Conservation (phyloP, 2,329 filamentous ascomycete species). For the Verticillium isaacii region DNA sequence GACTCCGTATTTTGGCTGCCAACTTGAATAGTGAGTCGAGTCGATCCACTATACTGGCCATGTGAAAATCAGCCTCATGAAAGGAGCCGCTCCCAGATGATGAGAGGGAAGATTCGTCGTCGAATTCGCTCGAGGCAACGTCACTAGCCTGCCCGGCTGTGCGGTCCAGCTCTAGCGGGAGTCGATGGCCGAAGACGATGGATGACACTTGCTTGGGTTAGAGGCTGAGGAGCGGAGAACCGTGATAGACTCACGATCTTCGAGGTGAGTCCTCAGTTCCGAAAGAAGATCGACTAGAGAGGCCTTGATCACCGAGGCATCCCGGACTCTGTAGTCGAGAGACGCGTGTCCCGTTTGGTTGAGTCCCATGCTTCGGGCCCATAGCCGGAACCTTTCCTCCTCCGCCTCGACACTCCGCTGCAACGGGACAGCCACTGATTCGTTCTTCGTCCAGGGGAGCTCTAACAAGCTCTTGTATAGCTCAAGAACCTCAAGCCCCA, state of each 20-base stretch:
- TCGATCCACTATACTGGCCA: not conserved
- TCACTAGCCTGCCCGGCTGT: not conserved
- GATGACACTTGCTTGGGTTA: not conserved
- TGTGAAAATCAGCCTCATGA: conserved; percentile 2
- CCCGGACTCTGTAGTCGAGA: conserved; percentile 14
- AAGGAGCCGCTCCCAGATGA: not conserved
- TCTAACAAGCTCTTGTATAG: not conserved
- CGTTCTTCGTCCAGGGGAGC: not conserved
- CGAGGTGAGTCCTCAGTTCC: conserved; percentile 4
- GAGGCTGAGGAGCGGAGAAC: not conserved
- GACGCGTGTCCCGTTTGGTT: conserved; percentile 13
- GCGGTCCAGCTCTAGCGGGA: conserved; percentile 2
- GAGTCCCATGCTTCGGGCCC: conserved; percentile 12
- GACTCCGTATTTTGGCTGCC: conserved; percentile 10
- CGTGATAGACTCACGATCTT: not conserved
- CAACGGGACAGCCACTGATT: not conserved
- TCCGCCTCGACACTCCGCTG: not conserved
- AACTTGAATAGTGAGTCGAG: conserved; percentile 8
- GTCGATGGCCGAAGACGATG: conserved; percentile 2
- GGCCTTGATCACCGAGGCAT: conserved; percentile 7
- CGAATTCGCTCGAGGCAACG: not conserved
- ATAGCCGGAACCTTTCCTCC: conserved; percentile 5
- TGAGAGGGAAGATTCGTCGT: conserved; percentile 1
- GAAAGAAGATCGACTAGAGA: conserved; percentile 5
- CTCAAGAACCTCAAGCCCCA: too few relatives aligned